These are phyloP conservation scores for Lotus japonicus DNA, from an alignment of 306 rosid genomes.

Conservation along the genomic window DNA sequence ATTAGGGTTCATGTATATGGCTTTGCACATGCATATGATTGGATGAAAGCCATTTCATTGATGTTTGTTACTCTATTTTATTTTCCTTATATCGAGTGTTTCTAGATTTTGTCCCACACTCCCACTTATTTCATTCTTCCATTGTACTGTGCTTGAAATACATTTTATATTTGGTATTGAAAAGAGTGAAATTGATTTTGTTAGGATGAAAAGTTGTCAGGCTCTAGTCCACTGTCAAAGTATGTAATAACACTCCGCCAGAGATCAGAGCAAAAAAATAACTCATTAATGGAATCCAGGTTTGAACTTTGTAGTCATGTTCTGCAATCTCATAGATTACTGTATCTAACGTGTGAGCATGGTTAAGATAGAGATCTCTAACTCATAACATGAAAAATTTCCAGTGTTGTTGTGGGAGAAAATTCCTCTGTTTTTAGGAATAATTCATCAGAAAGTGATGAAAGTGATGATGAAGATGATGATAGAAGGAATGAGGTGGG, in stretches of 20 bases:
- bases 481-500: constrained; percentile 40
- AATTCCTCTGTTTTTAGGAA: constrained; percentile 52
- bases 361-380: constrained; percentile 24
- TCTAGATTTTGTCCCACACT: not conserved
- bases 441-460: constrained; percentile 52
- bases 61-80: not conserved
- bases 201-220: constrained; percentile 66
- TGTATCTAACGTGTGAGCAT: not conserved
- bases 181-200: not conserved
- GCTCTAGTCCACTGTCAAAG: constrained; percentile 59
- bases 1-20: not conserved
- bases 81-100: not conserved
- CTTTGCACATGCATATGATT: not conserved
- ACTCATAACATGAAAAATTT: constrained; percentile 24
- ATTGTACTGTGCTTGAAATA: not conserved
- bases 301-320: constrained; percentile 21
- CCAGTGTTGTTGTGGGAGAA: constrained; percentile 79
- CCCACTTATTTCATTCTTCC: not conserved
- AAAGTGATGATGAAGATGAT: constrained; percentile 38
- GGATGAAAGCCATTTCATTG: not conserved
- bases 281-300: constrained; percentile 75
- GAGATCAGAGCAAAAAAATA: constrained; percentile 55
- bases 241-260: constrained; percentile 43
- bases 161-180: constrained; percentile 4
- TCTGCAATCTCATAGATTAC: constrained; percentile 4